Base-by-base conservation (phyloP, 768 basidiomycete genomes). In the Sporobolomyces roseus region DNA sequence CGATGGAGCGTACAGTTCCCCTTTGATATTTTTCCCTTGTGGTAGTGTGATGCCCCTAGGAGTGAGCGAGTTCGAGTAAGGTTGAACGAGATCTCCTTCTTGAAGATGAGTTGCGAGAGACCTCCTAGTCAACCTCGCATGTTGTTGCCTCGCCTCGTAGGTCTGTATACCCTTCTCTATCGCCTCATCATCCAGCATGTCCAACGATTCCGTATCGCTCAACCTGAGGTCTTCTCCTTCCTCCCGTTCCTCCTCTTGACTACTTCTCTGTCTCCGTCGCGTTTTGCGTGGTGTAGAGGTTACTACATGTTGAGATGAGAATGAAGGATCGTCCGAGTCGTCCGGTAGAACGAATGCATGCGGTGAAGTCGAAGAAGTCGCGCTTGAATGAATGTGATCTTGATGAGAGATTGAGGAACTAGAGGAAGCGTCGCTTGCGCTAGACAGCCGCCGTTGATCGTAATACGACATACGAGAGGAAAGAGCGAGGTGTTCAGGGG, bases 141-240 rank as follows among this genome's bases (percentile, higher is more conserved):
- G 7, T 35, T 33, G 27, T 32, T 45, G 36, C 23, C 25, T 14
- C 41, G 38, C 6, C n/a, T 29, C 21, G 23, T 1, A 23, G 29
- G 46, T 33, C 17, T 25, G 27, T 23, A 38, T 4, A 1, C 49
- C 55, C 12, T 36, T 14, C 23, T 59, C 51, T 2, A 38, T 53
- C 29, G 45, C 58, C 19, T 59, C 32, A 48, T 59, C 50, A 13
- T 58, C 43, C 23, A 63, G 27, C 36, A 38, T 13, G 14, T 61
- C 49, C n/a, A 71, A 23, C 27, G 48, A 50, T 25, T 71, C 70
- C 10, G 70, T 71, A 41, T 71, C 70, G 61, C 70, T 71, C 61
- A 56, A 61, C 43, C 61, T 53, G 19, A 71, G 50, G 12, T 45
- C 29, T 16, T 63, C 64, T 41, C 17, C 21, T 27, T 32, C 48